Evolutionary conservation across 257 asterid genomes (phyloP), one percentile per base, ranked within the genome.

Genomic region (Solanum virginianum): DNA sequence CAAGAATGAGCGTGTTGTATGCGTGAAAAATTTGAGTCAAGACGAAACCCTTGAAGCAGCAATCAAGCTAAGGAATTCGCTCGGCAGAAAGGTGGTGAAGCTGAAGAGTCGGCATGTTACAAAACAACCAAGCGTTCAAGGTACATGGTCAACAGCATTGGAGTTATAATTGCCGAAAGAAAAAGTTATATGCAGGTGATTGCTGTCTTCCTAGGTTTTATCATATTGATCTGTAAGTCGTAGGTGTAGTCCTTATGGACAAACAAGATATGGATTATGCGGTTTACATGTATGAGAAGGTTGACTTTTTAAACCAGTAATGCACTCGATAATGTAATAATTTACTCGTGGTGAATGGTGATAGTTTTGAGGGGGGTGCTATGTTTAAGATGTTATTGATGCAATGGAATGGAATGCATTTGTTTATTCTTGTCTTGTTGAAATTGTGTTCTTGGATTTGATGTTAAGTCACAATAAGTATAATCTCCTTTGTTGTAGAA

Each of bases 21-120:
- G 93, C 20, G 90, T 96, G 32, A 91, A 88, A 90, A 96, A 96
- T 57, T 55, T 90, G 97, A 87, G 89, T 43, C 92, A 92, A n/a
- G 95, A 94, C 66, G 98, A 96, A 12, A 41, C 94, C 72, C 94
- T 93, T 22, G 82, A 83, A 72, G 90, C 92, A 54, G 95, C 98
- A 0, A 88, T 87, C 17, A 91, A 95, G 91, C 91, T 94, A 72
- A 90, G 98, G 86, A 96, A 94, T 85, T 89, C 97, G 15, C 98
- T 92, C 39, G 99, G 99, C 54, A 91, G 99, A 70, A 93, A 96
- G 85, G 99, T 94, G 89, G 75, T 93, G 91, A 96, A 94, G 91
- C 87, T 94, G 86, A 94, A 80, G 91, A 93, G 98, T 0, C 91
- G 98, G 68, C 98, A 94, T 49, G 92, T 92, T 10, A 90, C 96